Base-by-base conservation (phyloP, 2,329 filamentous ascomycete species). In the Blumeriella jaapii region DNA sequence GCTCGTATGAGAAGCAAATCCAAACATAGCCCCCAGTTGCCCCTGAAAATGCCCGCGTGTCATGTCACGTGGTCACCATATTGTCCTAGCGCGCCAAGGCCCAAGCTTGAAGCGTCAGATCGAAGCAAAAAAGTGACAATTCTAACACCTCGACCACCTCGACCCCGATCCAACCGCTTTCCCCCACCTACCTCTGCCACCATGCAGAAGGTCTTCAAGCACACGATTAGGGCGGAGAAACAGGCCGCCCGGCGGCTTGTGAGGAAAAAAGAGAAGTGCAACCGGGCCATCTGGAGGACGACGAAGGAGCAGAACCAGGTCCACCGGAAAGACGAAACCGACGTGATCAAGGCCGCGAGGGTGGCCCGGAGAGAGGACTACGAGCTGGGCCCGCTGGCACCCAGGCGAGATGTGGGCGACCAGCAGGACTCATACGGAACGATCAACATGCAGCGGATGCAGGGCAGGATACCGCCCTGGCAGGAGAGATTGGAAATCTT, bases 361-460 rank as follows among this genome's bases (percentile, higher is more conserved):
- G 55, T 63, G 45, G 65, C 69, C 31, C 71, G 81, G 34, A 70
- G 68, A 41, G 81, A 93, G 55, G 78, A 89, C 57, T 93, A 82
- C 74, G 64, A 79, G 44, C 60, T 85, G 46, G 89, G 87, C 0
- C 71, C 82, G 6, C 55, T 94, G 45, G 79, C 85, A 3, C 86
- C 87, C 2, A 79, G 78, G 55, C 70, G 78, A 50, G 80, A 91
- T 59, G 62, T 78, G 24, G 81, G 79, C 41, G 62, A 64, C 1
- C 50, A 59, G 28, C 64, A 68, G 47, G 67, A 69, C 30, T 64
- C 60, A 16, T 80, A 76, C 53, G 84, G 77, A 42, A 67, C 71
- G 18, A 51, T 79, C 26, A 52, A 56, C 22, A 44, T 55, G 18
- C 44, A 58, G 12, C 24, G 36, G 31, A 42, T 55, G 47, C 48